Evolutionary conservation across 139 green algal species (phyloP).

Genomic region (Coccomyxa sp.): DNA sequence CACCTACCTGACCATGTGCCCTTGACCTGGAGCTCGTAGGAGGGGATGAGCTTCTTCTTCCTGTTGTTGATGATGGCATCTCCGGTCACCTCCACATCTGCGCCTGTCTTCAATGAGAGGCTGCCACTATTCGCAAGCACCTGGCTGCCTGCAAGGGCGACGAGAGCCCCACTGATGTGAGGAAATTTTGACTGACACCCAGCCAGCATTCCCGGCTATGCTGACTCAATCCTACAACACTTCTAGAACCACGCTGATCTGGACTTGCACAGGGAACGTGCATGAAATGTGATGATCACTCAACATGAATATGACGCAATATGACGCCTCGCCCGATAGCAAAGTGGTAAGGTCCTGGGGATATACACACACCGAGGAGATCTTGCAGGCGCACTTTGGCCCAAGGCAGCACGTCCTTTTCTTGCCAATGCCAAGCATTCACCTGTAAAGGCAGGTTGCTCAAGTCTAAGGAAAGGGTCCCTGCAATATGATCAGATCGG

Average conservation of each 20-base stretch:
- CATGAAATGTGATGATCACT: too few species aligned
- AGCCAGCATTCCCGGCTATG: not conserved
- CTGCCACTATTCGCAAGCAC: not conserved
- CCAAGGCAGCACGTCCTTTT: conserved; percentile 76
- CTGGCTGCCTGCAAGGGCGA: not conserved
- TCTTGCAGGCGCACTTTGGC: conserved; percentile 40
- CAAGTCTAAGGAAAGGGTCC: too few species aligned
- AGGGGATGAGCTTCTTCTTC: conserved; percentile 82
- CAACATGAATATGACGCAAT: too few species aligned
- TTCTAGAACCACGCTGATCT: too few species aligned
- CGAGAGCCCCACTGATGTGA: not conserved
- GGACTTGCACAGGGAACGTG: too few species aligned
- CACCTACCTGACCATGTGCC: conserved; percentile 44
- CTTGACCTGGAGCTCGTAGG: conserved; percentile 77
- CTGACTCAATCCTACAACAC: not conserved
- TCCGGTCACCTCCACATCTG: conserved; percentile 17
- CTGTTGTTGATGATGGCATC: conserved; percentile 81
- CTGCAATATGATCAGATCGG: too few species aligned
- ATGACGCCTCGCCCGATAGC: not conserved
- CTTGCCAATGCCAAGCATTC: conserved; percentile 86
- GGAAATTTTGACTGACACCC: not conserved
- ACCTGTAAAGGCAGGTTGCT: conserved; percentile 20
- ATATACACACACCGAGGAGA: not conserved
- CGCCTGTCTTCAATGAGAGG: not conserved
- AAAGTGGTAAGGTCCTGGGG: not conserved